A percentile compares a stretch with the other conserved stretches of the same genome.
Conservation (phyloP, 1,284 basidiomycete species). For the Rhodofomes roseus region DNA sequence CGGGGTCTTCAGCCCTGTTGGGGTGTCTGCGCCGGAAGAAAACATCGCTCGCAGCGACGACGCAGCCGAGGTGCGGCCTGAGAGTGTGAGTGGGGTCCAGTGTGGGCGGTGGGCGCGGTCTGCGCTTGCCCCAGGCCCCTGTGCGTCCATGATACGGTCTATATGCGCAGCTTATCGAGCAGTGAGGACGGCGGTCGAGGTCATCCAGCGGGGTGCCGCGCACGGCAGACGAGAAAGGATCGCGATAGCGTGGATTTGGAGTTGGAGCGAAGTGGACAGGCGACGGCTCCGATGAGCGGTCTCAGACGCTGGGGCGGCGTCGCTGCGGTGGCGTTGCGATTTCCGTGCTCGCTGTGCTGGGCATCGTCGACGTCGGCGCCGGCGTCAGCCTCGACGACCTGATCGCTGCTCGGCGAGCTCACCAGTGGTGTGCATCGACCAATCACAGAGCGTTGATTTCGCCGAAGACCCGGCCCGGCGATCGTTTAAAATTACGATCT, state of each 20-base stretch:
- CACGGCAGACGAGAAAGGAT: neutral
- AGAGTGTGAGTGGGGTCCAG: conserved; percentile 1
- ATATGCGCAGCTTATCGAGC: conserved; percentile 1
- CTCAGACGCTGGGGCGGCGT: neutral
- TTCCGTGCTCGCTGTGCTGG: neutral
- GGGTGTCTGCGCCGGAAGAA: conserved; percentile 7
- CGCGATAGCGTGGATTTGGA: neutral
- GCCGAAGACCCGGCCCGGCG: neutral
- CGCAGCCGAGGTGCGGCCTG: conserved; percentile 11
- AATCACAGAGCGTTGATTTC: neutral
- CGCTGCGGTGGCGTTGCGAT: neutral
- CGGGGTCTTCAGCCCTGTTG: conserved; percentile 20
- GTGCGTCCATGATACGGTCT: neutral
- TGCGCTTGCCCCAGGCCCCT: neutral
- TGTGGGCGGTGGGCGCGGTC: neutral
- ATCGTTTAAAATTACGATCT: neutral
- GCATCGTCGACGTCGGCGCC: neutral
- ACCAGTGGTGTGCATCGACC: neutral
- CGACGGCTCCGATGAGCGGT: neutral
- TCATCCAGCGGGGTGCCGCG: neutral
- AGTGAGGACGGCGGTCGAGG: neutral
- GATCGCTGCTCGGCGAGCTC: neutral
- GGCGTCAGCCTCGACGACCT: neutral
- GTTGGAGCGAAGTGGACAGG: neutral
- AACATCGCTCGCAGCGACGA: conserved; percentile 17